These are phyloP conservation scores for Dactylellina parvicollis DNA, from an alignment of 2,329 filamentous ascomycete genomes.

Conservation along the genomic window DNA sequence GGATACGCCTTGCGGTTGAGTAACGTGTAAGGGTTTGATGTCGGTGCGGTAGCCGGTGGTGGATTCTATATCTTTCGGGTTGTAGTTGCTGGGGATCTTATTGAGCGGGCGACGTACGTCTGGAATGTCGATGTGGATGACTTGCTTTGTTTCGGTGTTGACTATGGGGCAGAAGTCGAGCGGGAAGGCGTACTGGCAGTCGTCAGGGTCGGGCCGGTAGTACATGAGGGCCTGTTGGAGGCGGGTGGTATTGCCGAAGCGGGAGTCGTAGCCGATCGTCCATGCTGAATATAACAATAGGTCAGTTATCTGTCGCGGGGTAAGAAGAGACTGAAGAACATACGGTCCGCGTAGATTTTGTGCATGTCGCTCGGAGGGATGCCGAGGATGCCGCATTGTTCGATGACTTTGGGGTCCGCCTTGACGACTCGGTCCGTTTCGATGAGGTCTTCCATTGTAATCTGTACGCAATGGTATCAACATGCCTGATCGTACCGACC, in stretches of 20 bases:
- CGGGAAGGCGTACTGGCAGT: slow-evolving; percentile 89
- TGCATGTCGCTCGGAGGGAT: slow-evolving; percentile 86
- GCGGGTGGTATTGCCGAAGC: slow-evolving; percentile 79
- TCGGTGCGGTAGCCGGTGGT: slow-evolving; percentile 80
- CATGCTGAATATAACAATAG: slow-evolving; percentile 70
- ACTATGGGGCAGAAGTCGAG: slow-evolving; percentile 95
- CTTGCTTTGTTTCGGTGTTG: slow-evolving; percentile 79
- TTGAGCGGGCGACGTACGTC: slow-evolving; percentile 78
- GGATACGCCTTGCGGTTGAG: slow-evolving; percentile 86
- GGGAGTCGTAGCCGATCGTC: slow-evolving; percentile 94
- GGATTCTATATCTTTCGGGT: slow-evolving; percentile 75
- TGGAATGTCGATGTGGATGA: slow-evolving; percentile 85
- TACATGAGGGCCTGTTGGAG: slow-evolving; percentile 96
- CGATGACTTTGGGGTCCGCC: slow-evolving; percentile 84
- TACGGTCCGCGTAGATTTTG: slow-evolving; percentile 92
- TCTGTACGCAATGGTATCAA: slow-evolving; percentile 64
- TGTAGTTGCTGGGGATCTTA: slow-evolving; percentile 81
- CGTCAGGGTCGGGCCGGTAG: slow-evolving; percentile 84
- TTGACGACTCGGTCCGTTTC: slow-evolving; percentile 79
- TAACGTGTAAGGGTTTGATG: slow-evolving; percentile 86
- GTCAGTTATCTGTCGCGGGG: slow-evolving; percentile 1
- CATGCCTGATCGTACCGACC: not conserved
- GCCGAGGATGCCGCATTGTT: slow-evolving; percentile 85
- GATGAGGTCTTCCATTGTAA: slow-evolving; percentile 89
- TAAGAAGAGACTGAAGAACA: slow-evolving; percentile 59